A percentile compares a stretch with the other conserved stretches of the same genome.
These are phyloP conservation scores for Erysimum cheiranthoides DNA, from an alignment of 345 rosid species.

Conservation along the genomic window DNA sequence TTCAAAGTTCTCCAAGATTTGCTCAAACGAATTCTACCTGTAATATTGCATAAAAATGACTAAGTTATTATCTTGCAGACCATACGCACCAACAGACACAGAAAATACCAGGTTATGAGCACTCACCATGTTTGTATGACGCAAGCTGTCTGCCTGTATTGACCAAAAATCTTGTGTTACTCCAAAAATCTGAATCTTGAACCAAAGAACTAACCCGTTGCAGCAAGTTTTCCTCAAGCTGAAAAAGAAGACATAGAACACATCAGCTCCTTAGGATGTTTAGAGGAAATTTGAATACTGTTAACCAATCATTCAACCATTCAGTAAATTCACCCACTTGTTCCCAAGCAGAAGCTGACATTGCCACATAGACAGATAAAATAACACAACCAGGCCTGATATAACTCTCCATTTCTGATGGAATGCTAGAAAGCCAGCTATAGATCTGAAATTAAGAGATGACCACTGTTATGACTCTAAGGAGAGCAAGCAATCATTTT, in stretches of 20 bases:
- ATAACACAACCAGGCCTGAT: conserved; percentile 94
- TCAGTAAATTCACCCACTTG: conserved; percentile 57
- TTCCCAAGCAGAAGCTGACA: conserved; percentile 72
- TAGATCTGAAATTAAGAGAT: conserved; percentile 59
- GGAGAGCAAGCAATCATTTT: background rate
- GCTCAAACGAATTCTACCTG: conserved; percentile 71
- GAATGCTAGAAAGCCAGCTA: conserved; percentile 87
- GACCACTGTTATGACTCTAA: conserved; percentile 10
- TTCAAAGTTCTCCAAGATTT: conserved; percentile 73
- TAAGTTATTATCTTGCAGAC: conserved; percentile 13
- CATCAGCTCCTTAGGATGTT: conserved; percentile 39
- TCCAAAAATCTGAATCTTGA: conserved; percentile 74
- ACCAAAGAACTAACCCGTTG: conserved; percentile 57
- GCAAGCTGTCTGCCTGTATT: conserved; percentile 69
- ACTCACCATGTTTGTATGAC: conserved; percentile 71
- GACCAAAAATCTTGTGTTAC: conserved; percentile 71
- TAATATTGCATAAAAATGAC: conserved; percentile 25
- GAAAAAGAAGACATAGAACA: conserved; percentile 26
- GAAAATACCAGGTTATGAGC: conserved; percentile 2
- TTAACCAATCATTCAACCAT: background rate
- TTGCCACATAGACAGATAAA: conserved; percentile 74
- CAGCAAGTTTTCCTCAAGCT: conserved; percentile 71
- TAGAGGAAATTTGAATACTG: conserved; percentile 18
- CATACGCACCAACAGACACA: background rate
- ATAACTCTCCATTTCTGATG: conserved; percentile 94